Percentiles rank a stretch among this genome's conserved stretches.
These are phyloP conservation scores for Trichosporon sp. DNA, from an alignment of 1,284 basidiomycete genomes.

Conservation along the genomic window DNA sequence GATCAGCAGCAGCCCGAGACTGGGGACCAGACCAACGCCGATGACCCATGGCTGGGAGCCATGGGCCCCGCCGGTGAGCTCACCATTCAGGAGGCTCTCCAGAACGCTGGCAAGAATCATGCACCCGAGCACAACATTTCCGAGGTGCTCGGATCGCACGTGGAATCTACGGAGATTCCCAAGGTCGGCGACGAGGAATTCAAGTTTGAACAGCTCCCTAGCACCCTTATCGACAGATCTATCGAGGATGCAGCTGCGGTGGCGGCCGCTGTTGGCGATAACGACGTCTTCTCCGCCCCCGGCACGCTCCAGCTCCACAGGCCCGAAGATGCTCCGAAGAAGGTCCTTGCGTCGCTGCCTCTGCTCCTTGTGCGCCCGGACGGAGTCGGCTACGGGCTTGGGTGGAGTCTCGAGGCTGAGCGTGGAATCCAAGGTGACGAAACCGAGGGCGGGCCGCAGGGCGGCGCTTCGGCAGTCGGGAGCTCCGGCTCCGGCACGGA, in stretches of 20 bases:
- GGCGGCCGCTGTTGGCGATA: background rate
- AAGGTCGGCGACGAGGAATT: conserved; percentile 6
- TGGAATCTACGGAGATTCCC: conserved; percentile 6
- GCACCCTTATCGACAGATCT: conserved; percentile 4
- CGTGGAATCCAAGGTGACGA: background rate
- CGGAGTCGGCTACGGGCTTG: conserved; percentile 37
- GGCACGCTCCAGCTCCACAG: conserved; percentile 21
- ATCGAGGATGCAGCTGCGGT: background rate
- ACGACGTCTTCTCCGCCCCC: conserved; percentile 6
- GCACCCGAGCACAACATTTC: background rate
- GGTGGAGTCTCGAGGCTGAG: conserved; percentile 38
- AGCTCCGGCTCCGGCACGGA: conserved; percentile 16
- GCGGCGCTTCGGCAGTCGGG: conserved; percentile 4
- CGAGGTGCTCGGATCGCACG: background rate
- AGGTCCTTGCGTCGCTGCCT: conserved; percentile 29
- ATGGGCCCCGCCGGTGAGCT: conserved; percentile 33
- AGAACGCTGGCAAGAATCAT: conserved; percentile 32
- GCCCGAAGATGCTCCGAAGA: conserved; percentile 9
- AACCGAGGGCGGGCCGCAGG: background rate
- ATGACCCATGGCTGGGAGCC: conserved; percentile 28
- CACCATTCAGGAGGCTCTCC: conserved; percentile 40
- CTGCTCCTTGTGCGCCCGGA: conserved; percentile 38
- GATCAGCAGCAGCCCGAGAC: background rate
- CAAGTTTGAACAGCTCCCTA: conserved; percentile 3
- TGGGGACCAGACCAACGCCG: conserved; percentile 10